Conservation (phyloP, 2,329 filamentous ascomycete genomes). For the Trichophyton mentagrophytes region DNA sequence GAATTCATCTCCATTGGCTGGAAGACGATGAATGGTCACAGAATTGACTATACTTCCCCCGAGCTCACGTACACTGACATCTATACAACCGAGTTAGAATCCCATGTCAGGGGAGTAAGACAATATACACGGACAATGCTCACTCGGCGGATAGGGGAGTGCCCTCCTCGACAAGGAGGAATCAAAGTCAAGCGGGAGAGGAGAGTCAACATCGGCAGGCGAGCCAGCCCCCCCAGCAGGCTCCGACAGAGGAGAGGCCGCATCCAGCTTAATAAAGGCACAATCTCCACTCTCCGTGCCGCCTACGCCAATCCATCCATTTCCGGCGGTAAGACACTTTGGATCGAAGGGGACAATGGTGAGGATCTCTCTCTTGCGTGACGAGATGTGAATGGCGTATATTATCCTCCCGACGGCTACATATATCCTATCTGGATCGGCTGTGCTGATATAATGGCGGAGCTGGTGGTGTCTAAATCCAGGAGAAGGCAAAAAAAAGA, state of each 20-base stretch:
- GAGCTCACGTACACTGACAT: constrained; percentile 45
- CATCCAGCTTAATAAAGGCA: constrained; percentile 49
- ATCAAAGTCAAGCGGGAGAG: constrained; percentile 42
- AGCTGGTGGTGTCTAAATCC: constrained; percentile 39
- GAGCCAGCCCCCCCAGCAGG: constrained; percentile 1
- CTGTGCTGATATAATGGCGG: constrained; percentile 75
- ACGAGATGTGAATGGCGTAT: constrained; percentile 55
- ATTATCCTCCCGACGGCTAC: constrained; percentile 70
- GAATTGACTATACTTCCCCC: constrained; percentile 55
- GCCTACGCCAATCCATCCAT: constrained; percentile 83
- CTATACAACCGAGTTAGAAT: constrained; percentile 21
- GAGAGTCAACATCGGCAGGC: constrained; percentile 41
- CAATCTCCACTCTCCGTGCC: constrained; percentile 77
- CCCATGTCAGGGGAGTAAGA: neutral
- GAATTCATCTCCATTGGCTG: constrained; percentile 27
- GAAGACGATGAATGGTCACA: constrained; percentile 49
- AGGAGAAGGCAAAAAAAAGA: neutral
- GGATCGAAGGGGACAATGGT: constrained; percentile 58
- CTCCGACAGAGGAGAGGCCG: constrained; percentile 11
- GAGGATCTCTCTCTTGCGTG: constrained; percentile 59
- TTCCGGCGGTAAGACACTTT: constrained; percentile 74
- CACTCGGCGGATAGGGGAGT: constrained; percentile 17
- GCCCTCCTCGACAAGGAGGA: constrained; percentile 14
- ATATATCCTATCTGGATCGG: constrained; percentile 65
- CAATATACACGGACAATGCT: constrained; percentile 8